phyloP scores from a whole-genome alignment of 2,329 filamentous ascomycete species.

The Fusarium graminum region DNA sequence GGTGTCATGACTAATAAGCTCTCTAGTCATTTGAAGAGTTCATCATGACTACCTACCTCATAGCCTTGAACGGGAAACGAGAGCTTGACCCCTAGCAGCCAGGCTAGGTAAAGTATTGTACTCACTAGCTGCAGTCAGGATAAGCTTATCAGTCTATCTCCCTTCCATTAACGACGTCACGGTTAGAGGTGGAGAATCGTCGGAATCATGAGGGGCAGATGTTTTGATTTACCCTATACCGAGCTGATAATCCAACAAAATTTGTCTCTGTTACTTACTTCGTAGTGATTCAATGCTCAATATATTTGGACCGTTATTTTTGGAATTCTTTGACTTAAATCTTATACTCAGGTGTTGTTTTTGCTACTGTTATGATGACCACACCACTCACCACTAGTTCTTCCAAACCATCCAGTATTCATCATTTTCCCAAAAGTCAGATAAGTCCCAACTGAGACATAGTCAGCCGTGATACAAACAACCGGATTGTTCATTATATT shows the following conservation, averaged over 20 bases:
- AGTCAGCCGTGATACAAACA: background rate
- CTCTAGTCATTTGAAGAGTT: no score
- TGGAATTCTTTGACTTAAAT: no score
- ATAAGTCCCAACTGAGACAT: background rate
- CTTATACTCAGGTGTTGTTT: no score
- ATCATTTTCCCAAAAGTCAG: background rate
- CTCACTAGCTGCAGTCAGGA: conserved; percentile 25
- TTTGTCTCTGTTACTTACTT: background rate
- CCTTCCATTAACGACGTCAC: conserved; percentile 29
- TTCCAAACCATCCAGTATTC: no score
- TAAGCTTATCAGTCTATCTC: conserved; percentile 31
- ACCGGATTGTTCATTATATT: background rate
- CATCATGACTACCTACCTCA: background rate
- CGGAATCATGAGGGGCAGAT: conserved; percentile 35
- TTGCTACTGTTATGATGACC: no score
- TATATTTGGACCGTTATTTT: background rate
- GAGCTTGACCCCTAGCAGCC: background rate
- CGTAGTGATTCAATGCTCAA: no score
- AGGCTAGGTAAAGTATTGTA: background rate
- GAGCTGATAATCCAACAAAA: no score
- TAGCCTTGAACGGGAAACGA: background rate
- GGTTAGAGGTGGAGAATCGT: conserved; percentile 42
- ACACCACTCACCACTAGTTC: no score
- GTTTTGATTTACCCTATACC: conserved; percentile 23
- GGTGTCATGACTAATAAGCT: conserved; percentile 1